phyloP scores from a whole-genome alignment of 495 filamentous ascomycete genomes.

The Xylaria bambusicola region DNA sequence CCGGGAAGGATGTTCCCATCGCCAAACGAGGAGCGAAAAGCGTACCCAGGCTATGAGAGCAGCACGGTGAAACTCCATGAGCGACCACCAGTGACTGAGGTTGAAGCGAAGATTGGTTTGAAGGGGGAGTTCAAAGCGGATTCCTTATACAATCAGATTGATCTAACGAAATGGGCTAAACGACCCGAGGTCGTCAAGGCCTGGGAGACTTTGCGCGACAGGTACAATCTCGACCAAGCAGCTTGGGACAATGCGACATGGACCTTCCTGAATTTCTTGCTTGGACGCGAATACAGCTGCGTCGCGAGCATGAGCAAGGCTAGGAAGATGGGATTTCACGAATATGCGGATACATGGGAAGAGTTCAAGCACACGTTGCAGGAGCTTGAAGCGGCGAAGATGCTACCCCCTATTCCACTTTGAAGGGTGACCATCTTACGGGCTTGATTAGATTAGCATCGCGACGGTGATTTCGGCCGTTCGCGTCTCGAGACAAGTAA shows the following conservation, averaged over 20 bases:
- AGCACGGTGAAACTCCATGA: slow-evolving; percentile 32
- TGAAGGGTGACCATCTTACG: too few species aligned
- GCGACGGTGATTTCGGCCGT: too few species aligned
- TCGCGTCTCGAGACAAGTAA: too few species aligned
- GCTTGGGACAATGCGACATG: slow-evolving; percentile 60
- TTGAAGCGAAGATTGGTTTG: too few species aligned
- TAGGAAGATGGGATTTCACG: slow-evolving; percentile 51
- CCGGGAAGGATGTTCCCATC: slow-evolving; percentile 47
- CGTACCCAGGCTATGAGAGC: slow-evolving; percentile 21
- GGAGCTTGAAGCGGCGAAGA: slow-evolving; percentile 42
- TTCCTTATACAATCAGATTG: slow-evolving; percentile 52
- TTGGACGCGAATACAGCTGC: slow-evolving; percentile 53
- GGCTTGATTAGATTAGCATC: too few species aligned
- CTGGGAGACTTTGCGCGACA: too few species aligned
- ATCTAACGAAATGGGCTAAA: slow-evolving; percentile 55
- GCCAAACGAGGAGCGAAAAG: slow-evolving; percentile 18
- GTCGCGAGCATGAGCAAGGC: slow-evolving; percentile 62
- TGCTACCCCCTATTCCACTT: slow-evolving; percentile 31
- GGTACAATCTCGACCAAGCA: slow-evolving; percentile 47
- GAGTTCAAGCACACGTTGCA: slow-evolving; percentile 49
- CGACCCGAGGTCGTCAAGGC: slow-evolving; percentile 52
- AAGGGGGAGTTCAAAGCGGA: too few species aligned
- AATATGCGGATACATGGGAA: too few species aligned
- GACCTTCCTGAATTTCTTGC: slow-evolving; percentile 50
- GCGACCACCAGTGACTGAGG: slow-evolving; percentile 45